Percentiles rank a stretch among this genome's conserved stretches.
Conservation (phyloP, 257 asterid species). For the Paulownia fortunei region DNA sequence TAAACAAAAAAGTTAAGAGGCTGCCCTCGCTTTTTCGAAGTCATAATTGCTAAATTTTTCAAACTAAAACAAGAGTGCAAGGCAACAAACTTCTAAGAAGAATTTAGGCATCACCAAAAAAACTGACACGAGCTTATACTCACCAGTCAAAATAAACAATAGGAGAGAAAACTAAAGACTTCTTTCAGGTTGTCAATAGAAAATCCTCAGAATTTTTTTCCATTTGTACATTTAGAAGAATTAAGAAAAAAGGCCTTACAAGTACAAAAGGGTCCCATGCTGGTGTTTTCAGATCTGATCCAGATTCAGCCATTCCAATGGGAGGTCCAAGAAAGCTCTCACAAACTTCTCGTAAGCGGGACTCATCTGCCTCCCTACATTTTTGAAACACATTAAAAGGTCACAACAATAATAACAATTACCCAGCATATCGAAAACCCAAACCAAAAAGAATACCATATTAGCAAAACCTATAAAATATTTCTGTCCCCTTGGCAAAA, state of each 20-base stretch:
- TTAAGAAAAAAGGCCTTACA: slow-evolving; percentile 53
- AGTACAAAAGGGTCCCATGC: slow-evolving; percentile 88
- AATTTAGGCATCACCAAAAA: slow-evolving; percentile 10
- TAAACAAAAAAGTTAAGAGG: too few species aligned
- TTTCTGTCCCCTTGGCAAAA: neutral
- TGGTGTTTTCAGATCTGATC: slow-evolving; percentile 46
- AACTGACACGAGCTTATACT: neutral
- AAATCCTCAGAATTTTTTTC: neutral
- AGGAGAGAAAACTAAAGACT: neutral
- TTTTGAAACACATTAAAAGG: slow-evolving; percentile 17
- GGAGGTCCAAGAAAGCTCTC: slow-evolving; percentile 99
- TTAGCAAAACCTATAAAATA: neutral
- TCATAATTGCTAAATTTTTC: neutral
- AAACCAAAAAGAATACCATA: neutral
- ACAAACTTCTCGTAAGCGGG: slow-evolving; percentile 92
- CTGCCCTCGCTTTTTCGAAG: neutral
- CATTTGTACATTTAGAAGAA: neutral
- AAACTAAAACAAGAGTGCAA: neutral
- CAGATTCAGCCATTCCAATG: slow-evolving; percentile 69
- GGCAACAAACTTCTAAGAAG: neutral
- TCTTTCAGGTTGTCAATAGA: neutral
- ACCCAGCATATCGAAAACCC: neutral
- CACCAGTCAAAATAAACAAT: neutral
- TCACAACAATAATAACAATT: slow-evolving; percentile 13
- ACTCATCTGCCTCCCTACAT: slow-evolving; percentile 89